Conservation (phyloP, 495 filamentous ascomycete species). For the Aspergillus leporis region DNA sequence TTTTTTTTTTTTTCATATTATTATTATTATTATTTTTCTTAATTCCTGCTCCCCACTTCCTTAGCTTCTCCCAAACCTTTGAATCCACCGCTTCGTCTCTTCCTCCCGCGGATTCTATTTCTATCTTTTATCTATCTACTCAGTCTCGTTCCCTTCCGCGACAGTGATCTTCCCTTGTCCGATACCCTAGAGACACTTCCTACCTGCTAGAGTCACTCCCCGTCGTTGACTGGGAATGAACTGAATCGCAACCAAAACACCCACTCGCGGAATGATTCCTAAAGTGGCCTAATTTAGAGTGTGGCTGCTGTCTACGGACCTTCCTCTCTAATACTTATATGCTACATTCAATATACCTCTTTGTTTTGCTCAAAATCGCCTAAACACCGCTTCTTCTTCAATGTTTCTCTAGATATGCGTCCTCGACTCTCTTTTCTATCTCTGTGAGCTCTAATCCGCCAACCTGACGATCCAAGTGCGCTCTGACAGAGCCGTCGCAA, state of each 20-base stretch:
- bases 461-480: background rate
- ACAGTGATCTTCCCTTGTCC: background rate
- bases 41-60: constrained; percentile 1
- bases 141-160: constrained; percentile 4
- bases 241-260: background rate
- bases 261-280: constrained; percentile 1
- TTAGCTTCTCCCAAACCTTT: background rate
- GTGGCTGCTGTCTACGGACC: background rate
- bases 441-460: background rate
- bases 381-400: background rate
- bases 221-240: background rate
- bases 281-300: background rate
- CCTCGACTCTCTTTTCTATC: background rate
- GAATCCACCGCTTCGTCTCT: background rate
- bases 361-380: background rate
- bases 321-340: background rate
- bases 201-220: background rate
- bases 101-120: background rate
- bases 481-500: background rate
- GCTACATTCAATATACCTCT: background rate
- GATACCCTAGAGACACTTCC: background rate
- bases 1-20: background rate
- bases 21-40: background rate
- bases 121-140: background rate
- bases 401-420: background rate